Evolutionary conservation across 176 grass and related monocot genomes (phyloP).

Genomic region (Aegilops umbellulata): DNA sequence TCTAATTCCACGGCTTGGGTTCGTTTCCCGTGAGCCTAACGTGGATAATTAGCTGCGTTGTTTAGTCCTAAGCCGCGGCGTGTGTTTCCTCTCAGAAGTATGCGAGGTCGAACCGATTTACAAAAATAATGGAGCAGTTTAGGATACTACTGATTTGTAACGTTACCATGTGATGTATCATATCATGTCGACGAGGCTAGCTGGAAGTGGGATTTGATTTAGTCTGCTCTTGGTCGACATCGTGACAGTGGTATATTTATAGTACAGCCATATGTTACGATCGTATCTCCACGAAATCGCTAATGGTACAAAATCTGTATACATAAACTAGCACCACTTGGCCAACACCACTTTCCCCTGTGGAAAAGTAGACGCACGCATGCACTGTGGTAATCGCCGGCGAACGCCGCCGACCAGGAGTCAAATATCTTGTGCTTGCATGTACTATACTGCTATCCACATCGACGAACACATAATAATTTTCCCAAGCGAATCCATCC

Average conservation of each 20-base stretch:
- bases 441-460: neutral
- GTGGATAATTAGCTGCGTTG: neutral
- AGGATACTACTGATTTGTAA: neutral
- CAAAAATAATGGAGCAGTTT: neutral
- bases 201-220: neutral
- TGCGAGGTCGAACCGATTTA: neutral
- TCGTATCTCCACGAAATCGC: neutral
- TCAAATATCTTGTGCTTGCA: neutral
- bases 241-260: too few species aligned
- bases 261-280: neutral
- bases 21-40: neutral
- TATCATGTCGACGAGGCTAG: neutral
- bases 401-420: neutral
- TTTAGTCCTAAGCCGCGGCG: neutral
- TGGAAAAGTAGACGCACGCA: neutral
- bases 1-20: neutral
- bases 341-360: neutral
- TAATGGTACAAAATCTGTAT: neutral
- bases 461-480: neutral
- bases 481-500: slow-evolving; percentile 7
- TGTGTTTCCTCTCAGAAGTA: neutral
- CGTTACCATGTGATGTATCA: neutral
- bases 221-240: neutral
- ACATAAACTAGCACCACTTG: neutral
- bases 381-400: neutral